Conservation (phyloP, 176 grass and related monocot genomes). For the Typha latifolia region DNA sequence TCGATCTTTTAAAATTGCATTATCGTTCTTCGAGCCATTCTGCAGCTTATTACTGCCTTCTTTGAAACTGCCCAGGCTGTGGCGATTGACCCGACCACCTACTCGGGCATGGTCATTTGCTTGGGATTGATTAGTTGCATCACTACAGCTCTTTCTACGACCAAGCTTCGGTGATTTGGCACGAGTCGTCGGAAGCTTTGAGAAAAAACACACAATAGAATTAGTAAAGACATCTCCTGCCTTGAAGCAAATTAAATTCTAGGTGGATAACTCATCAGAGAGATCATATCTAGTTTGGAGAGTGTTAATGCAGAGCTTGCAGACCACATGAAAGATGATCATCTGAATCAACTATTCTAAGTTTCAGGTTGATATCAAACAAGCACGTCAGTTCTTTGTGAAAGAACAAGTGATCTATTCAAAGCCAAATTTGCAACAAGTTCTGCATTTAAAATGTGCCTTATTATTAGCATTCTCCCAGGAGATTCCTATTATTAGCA, state of each 20-base stretch:
- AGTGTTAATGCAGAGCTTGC: too few species aligned
- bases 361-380: too few species aligned
- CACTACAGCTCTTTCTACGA: conserved; percentile 60
- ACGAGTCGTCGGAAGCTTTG: conserved; percentile 78
- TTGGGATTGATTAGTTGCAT: conserved; percentile 44
- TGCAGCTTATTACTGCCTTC: conserved; percentile 25
- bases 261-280: not conserved
- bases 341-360: too few species aligned
- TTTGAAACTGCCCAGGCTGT: conserved; percentile 38
- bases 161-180: conserved; percentile 97
- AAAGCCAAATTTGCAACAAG: too few species aligned
- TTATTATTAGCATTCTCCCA: too few species aligned
- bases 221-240: not conserved
- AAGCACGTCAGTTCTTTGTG: too few species aligned
- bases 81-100: conserved; percentile 41
- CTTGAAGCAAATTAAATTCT: not conserved
- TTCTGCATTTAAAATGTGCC: too few species aligned
- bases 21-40: conserved; percentile 8
- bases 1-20: not conserved
- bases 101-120: conserved; percentile 33
- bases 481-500: too few species aligned
- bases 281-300: not conserved
- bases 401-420: too few species aligned
- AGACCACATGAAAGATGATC: too few species aligned
- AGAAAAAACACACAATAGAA: not conserved